Evolutionary conservation across 495 filamentous ascomycete genomes (phyloP), one percentile per base, ranked within the genome.

Genomic region (Penicillium soppii): DNA sequence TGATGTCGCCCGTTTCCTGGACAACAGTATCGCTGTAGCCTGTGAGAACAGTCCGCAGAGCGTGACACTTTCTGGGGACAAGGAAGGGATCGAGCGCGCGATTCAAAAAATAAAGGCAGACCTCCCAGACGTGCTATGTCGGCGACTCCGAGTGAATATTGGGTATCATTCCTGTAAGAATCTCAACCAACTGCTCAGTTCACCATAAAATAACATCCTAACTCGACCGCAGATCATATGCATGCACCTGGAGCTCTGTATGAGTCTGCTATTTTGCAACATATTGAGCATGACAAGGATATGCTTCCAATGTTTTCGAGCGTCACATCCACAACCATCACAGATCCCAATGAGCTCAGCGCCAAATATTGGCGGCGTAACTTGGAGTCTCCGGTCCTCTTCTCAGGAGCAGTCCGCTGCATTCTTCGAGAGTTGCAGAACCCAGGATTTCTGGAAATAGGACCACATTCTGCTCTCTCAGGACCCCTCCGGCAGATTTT

Each of bases 381-480:
- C 49, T n/a, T 56, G 27, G 35, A 47, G 21, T 47, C 42, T 7
- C 16, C 47, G 1, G 54, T 56, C 20, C 19, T 66, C 5, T 72
- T 72, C 46, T 15, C 23, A 0, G 21, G 39, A 8, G 68, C 69
- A 0, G 43, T 69, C 16, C 6, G 71, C 65, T 44, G 10, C 7
- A 27, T 54, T 20, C 33, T 50, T 49, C 43, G 17, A 16, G 22
- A 32, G 12, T 10, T 22, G 19, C n/a, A 20, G 1, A 7, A 9
- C 12, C 43, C 23, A 12, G 32, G 66, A 4, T 56, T 84, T 2
- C 27, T 86, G n/a, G 83, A 86, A 53, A 68, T 85, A 17, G 84
- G 85, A 0, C 84, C 85, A 1, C 82, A 86, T 53, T 65, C 71
- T 7, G 75, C 82, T 2, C 70, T 88, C 4, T 68, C 75, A 21